Evolutionary conservation across 1,139 yeast species (phyloP).

Genomic region (Kazachstania sp.): DNA sequence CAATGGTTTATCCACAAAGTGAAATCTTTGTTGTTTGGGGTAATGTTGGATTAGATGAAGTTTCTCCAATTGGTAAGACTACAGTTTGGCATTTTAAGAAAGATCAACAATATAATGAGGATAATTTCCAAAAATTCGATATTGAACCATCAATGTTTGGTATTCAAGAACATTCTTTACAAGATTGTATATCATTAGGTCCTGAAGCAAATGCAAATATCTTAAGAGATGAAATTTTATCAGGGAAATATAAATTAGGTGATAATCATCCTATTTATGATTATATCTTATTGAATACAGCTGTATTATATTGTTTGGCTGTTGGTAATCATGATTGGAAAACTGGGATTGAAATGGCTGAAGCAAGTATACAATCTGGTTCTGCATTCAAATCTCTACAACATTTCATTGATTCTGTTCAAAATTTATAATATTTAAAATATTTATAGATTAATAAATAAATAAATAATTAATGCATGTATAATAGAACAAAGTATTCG

Average conservation of each 20-base stretch:
- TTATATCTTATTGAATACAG: slow-evolving; percentile 78
- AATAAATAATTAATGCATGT: too few species aligned
- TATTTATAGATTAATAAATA: too few species aligned
- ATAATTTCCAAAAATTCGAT: slow-evolving; percentile 27
- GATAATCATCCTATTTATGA: slow-evolving; percentile 65
- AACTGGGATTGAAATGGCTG: slow-evolving; percentile 70
- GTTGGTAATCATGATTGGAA: slow-evolving; percentile 63
- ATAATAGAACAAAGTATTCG: too few species aligned
- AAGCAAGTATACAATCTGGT: slow-evolving; percentile 57
- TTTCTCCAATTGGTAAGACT: slow-evolving; percentile 79
- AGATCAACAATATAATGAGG: slow-evolving; percentile 27
- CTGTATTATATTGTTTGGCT: slow-evolving; percentile 73
- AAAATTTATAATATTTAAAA: slow-evolving; percentile 9
- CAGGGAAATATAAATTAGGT: slow-evolving; percentile 39
- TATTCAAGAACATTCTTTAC: slow-evolving; percentile 61
- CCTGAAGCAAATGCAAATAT: slow-evolving; percentile 73
- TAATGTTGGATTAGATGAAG: slow-evolving; percentile 81
- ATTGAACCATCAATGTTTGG: slow-evolving; percentile 70
- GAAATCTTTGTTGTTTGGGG: slow-evolving; percentile 88
- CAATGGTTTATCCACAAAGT: slow-evolving; percentile 27
- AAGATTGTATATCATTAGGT: slow-evolving; percentile 70
- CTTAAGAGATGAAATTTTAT: slow-evolving; percentile 45
- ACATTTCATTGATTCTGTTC: slow-evolving; percentile 44
- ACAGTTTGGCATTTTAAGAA: slow-evolving; percentile 61
- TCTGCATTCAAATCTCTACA: slow-evolving; percentile 53